Evolutionary conservation across 202 grass and related monocot genomes (phyloP), one percentile per base, ranked within the genome.

Genomic region (Zoysia matrella): DNA sequence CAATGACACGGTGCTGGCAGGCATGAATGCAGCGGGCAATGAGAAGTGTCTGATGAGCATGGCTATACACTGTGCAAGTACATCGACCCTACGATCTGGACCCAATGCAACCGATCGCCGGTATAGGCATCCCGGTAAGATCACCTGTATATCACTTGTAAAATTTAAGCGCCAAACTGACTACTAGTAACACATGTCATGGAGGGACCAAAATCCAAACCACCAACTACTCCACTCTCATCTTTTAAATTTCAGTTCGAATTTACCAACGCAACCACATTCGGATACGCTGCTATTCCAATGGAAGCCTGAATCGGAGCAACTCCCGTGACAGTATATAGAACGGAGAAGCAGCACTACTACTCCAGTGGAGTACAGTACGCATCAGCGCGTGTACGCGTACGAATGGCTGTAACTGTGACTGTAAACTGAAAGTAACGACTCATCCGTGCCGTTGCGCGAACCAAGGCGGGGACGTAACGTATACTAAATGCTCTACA

Each of bases 401-500:
- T 13, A 40, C 7, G 12, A 12, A 65, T 41, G 39, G 16, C 66
- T 67, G 44, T 85, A 68, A 82, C 47, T 86, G 7, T 1, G 66
- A 51, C 36, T 8, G 62, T 69, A 68, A 83, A 36, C 65, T 41
- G 36, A 42, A 71, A 61, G 78, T 83, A 85, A 82, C 77, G 68
- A 9, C 7, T 5, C 44, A 11, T 64, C 68, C 60, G 22, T 12
- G 18, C 14, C 16, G 46, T 56, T 81, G 60, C 69, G 57, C 82
- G 69, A 77, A 77, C 53, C 83, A 91, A 88, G 63, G 63, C 76
- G 81, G 6, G 60, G 69, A 86, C 55, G 18, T 4, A n/a, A 6
- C 9, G 5, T 7, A 8, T 14, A 81, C 83, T 93, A 89, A 93
- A 91, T 89, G 84, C 76, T 81, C 14, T 69, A 75, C 86, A 83